A percentile compares a stretch with the other conserved stretches of the same genome.
Evolutionary conservation across 208 protist genomes (phyloP).

Genomic region (Leishmania mexicana): DNA sequence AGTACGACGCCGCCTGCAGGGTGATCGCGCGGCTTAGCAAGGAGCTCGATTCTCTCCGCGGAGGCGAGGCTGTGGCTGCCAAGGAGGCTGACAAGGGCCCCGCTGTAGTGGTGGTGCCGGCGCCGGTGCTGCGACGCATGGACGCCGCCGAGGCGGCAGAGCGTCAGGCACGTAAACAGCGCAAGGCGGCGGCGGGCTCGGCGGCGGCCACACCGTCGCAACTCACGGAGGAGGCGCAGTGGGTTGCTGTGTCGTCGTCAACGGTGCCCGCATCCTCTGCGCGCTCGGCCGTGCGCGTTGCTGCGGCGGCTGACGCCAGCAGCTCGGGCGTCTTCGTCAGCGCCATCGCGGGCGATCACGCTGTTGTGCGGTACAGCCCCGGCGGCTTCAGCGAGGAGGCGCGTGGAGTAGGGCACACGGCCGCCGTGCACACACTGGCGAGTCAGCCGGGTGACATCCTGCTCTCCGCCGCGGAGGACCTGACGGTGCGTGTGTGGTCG

Average conservation of each 20-base stretch:
- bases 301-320: conserved; percentile 15
- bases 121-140: conserved; percentile 36
- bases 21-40: conserved; percentile 97
- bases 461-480: conserved; percentile 97
- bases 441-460: conserved; percentile 9
- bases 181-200: conserved; percentile 17
- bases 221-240: conserved; percentile 15
- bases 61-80: conserved; percentile 3
- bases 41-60: conserved; percentile 51
- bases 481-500: conserved; percentile 98
- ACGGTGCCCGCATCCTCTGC: neutral
- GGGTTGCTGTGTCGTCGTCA: conserved; percentile 7
- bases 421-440: conserved; percentile 54
- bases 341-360: conserved; percentile 32
- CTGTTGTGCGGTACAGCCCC: conserved; percentile 50
- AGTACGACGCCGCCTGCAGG: conserved; percentile 98
- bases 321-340: conserved; percentile 21
- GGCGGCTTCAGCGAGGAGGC: conserved; percentile 19
- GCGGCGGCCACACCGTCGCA: neutral
- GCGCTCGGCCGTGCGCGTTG: conserved; percentile 18
- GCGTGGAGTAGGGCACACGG: conserved; percentile 56
- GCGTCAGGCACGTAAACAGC: conserved; percentile 46
- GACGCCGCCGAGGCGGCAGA: conserved; percentile 35
- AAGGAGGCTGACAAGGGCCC: conserved; percentile 9
- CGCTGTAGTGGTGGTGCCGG: conserved; percentile 36